Percentiles rank a stretch among this genome's conserved stretches.
Conservation (phyloP, 2,329 filamentous ascomycete genomes). For the Diaporthe destruens region DNA sequence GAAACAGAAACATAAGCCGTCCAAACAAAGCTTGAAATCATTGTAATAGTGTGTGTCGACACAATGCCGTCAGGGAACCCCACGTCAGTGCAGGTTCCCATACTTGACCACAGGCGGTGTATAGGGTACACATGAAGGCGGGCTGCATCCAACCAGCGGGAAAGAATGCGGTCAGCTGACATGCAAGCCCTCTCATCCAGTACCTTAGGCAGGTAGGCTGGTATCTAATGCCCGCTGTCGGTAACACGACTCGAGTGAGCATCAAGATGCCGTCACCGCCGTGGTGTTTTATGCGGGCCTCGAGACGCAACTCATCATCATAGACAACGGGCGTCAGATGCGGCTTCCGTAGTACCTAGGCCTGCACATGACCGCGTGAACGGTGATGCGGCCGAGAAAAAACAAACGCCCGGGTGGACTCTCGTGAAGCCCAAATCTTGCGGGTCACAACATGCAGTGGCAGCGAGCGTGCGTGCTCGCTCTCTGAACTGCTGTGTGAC, state of each 20-base stretch:
- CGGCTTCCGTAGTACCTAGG: too few species aligned
- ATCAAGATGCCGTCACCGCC: slow-evolving; percentile 16
- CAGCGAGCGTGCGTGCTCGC: neutral
- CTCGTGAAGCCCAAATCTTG: neutral
- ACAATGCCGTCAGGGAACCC: too few species aligned
- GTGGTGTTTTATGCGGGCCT: neutral
- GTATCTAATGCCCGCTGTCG: neutral
- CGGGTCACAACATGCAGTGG: neutral
- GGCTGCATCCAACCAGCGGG: neutral
- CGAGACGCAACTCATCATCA: neutral
- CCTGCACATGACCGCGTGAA: slow-evolving; percentile 5
- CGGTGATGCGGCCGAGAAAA: neutral
- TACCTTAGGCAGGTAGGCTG: too few species aligned
- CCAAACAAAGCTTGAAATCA: too few species aligned
- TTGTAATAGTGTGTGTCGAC: neutral
- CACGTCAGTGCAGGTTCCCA: neutral
- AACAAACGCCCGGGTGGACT: neutral
- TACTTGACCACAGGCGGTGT: neutral
- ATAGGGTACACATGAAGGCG: neutral
- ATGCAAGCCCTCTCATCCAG: neutral
- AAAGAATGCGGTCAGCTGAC: slow-evolving; percentile 6
- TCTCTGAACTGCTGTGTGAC: slow-evolving; percentile 17
- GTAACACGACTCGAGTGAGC: slow-evolving; percentile 3
- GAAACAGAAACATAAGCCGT: neutral
- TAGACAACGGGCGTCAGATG: neutral